These are phyloP conservation scores for Cephalotrichum gorgonifer DNA, from an alignment of 2,329 filamentous ascomycete species.

Conservation along the genomic window DNA sequence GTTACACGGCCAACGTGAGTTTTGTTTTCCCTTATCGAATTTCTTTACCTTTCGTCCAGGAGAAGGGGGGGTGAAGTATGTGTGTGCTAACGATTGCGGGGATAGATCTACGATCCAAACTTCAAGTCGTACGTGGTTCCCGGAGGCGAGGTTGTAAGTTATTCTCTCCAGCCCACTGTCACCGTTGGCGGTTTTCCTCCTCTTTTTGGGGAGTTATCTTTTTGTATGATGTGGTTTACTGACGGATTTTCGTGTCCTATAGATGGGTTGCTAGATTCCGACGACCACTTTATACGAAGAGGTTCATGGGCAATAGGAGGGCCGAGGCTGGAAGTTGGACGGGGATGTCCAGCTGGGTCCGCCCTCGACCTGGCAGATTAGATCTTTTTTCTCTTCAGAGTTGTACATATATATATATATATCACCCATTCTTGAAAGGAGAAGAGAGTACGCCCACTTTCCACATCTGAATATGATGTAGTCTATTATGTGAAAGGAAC, in stretches of 20 bases:
- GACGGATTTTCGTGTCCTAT: neutral
- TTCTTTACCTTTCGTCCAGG: neutral
- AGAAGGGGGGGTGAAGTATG: neutral
- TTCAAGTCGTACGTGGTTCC: slow-evolving; percentile 23
- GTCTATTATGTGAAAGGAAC: too few species aligned
- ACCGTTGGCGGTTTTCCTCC: too few species aligned
- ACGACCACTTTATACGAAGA: neutral
- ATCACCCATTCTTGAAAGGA: too few species aligned
- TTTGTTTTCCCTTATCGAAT: neutral
- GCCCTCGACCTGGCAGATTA: neutral
- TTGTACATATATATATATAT: neutral
- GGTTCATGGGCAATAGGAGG: too few species aligned
- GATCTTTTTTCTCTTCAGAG: neutral
- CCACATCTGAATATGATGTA: too few species aligned
- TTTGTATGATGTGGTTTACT: neutral
- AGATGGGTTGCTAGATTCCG: slow-evolving; percentile 5
- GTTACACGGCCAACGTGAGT: slow-evolving; percentile 24
- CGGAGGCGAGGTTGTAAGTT: slow-evolving; percentile 9
- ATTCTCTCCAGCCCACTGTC: too few species aligned
- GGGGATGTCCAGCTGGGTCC: neutral
- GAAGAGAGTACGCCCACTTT: too few species aligned
- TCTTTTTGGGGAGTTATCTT: too few species aligned
- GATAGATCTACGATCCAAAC: slow-evolving; percentile 17
- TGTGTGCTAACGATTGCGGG: neutral
- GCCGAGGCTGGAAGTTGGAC: neutral